These are phyloP conservation scores for Pseudogymnoascus sp. DNA, from an alignment of 2,329 filamentous ascomycete species.

Conservation along the genomic window DNA sequence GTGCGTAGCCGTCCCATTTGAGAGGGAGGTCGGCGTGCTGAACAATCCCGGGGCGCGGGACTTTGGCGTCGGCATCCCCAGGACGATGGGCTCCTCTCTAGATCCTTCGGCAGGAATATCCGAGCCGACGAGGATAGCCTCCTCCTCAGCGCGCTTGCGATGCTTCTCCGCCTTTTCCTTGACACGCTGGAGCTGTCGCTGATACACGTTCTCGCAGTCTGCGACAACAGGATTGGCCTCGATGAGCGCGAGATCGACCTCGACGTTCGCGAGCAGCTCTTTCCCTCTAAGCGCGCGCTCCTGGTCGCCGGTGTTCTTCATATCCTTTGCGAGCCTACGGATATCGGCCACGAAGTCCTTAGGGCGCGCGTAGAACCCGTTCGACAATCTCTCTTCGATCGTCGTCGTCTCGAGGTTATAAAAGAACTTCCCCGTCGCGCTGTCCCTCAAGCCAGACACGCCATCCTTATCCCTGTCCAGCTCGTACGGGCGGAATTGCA, in stretches of 20 bases:
- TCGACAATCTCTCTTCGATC: conserved; percentile 92
- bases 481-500: conserved; percentile 66
- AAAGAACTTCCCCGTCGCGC: conserved; percentile 72
- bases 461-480: conserved; percentile 73
- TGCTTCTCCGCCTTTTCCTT: conserved; percentile 52
- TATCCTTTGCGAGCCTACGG: conserved; percentile 75
- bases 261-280: conserved; percentile 85
- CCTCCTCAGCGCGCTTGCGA: conserved; percentile 37
- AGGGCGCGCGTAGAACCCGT: conserved; percentile 89
- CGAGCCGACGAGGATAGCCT: conserved; percentile 14
- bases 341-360: conserved; percentile 87
- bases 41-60: conserved; percentile 25
- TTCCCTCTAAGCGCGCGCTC: conserved; percentile 80
- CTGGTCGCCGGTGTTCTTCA: conserved; percentile 72
- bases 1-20: conserved; percentile 47
- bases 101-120: background rate
- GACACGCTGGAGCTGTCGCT: conserved; percentile 60
- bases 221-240: conserved; percentile 59
- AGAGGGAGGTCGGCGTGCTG: conserved; percentile 45
- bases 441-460: conserved; percentile 67
- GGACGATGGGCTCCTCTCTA: conserved; percentile 34
- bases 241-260: conserved; percentile 80
- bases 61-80: conserved; percentile 59
- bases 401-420: conserved; percentile 91
- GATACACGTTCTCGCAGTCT: conserved; percentile 77